Conservation (phyloP, 352 stramenopile species). For the Globisporangium splendens region DNA sequence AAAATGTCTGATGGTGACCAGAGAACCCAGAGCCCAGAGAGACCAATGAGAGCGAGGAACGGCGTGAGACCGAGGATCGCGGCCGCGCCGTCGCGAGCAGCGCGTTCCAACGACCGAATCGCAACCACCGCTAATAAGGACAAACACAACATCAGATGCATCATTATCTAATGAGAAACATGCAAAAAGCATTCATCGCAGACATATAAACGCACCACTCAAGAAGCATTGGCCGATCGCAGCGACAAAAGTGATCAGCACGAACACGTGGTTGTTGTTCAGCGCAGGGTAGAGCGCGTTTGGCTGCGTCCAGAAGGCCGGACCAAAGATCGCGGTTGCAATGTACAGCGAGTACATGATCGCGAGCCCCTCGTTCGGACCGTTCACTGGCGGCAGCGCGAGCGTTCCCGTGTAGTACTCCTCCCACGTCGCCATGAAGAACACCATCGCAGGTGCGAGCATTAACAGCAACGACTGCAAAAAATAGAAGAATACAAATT, state of each 20-base stretch:
- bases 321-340: constrained; percentile 55
- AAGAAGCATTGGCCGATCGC: constrained; percentile 68
- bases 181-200: background rate
- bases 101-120: constrained; percentile 60
- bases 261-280: constrained; percentile 78
- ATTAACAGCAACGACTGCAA: constrained; percentile 70
- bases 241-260: constrained; percentile 64
- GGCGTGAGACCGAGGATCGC: constrained; percentile 63
- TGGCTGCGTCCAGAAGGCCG: constrained; percentile 60
- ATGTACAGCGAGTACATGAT: constrained; percentile 87
- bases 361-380: constrained; percentile 94
- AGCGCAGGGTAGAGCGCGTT: constrained; percentile 59
- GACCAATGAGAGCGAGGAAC: constrained; percentile 58
- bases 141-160: constrained; percentile 9
- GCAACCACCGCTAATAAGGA: constrained; percentile 45
- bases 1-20: constrained; percentile 84
- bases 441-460: constrained; percentile 82
- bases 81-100: constrained; percentile 51
- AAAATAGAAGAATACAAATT: constrained; percentile 12
- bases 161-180: background rate
- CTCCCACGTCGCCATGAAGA: constrained; percentile 98
- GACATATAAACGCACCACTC: constrained; percentile 38
- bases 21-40: constrained; percentile 73
- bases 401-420: constrained; percentile 97
- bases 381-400: constrained; percentile 94